These are phyloP conservation scores for Ajuga chamaepitys DNA, from an alignment of 257 asterid species.

Conservation along the genomic window DNA sequence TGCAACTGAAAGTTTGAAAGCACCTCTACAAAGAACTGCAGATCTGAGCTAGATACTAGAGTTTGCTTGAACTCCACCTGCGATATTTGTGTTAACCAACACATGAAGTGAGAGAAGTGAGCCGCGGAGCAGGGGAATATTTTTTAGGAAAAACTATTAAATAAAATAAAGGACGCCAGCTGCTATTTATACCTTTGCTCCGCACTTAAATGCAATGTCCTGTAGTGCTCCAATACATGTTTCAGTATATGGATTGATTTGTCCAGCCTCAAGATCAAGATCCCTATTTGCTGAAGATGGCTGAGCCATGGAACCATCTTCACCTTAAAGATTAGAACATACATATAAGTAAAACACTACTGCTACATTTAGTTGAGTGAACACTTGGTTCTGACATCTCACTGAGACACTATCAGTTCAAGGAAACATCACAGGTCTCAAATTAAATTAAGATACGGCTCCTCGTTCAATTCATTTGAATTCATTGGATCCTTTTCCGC, in stretches of 20 bases:
- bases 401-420: background rate
- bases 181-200: slow-evolving; percentile 60
- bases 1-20: slow-evolving; percentile 9
- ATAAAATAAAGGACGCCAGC: background rate
- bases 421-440: background rate
- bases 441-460: background rate
- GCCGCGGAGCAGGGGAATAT: background rate
- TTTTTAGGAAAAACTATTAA: too few relatives aligned
- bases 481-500: too few relatives aligned
- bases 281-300: slow-evolving; percentile 52
- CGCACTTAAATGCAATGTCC: slow-evolving; percentile 83
- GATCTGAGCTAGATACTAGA: slow-evolving; percentile 39
- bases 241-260: slow-evolving; percentile 57
- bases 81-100: slow-evolving; percentile 29
- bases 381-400: background rate
- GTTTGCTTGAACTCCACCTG: slow-evolving; percentile 78
- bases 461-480: too few relatives aligned
- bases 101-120: slow-evolving; percentile 16
- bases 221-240: slow-evolving; percentile 59
- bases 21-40: slow-evolving; percentile 81
- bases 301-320: slow-evolving; percentile 46
- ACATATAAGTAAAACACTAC: slow-evolving; percentile 8
- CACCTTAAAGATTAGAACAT: slow-evolving; percentile 38
- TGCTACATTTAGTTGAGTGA: slow-evolving; percentile 3
- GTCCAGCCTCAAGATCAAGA: slow-evolving; percentile 74